Evolutionary conservation across 1,284 basidiomycete genomes (phyloP).

Genomic region (Schizophyllum amplum): DNA sequence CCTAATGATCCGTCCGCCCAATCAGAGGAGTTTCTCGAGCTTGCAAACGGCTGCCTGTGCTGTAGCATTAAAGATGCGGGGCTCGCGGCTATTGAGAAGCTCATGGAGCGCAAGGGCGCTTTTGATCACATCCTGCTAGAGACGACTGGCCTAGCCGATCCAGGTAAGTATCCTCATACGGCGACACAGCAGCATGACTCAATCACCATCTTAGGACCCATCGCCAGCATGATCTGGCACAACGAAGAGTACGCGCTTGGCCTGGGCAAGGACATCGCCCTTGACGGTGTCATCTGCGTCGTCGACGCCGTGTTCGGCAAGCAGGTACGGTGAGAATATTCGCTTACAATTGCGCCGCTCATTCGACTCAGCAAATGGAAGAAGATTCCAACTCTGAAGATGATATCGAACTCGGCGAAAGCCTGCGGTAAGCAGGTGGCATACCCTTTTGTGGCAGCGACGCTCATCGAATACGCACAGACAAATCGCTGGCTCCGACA

Average conservation of each 20-base stretch:
- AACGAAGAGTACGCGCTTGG: constrained; percentile 82
- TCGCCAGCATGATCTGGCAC: constrained; percentile 85
- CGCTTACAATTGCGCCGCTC: neutral
- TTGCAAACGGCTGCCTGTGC: constrained; percentile 91
- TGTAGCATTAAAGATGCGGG: constrained; percentile 92
- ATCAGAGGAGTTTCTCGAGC: constrained; percentile 76
- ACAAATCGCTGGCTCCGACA: constrained; percentile 85
- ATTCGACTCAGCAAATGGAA: constrained; percentile 63
- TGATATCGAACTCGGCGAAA: constrained; percentile 77
- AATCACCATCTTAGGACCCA: constrained; percentile 45
- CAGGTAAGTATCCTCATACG: constrained; percentile 40
- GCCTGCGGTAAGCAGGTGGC: constrained; percentile 46
- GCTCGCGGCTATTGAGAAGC: constrained; percentile 83
- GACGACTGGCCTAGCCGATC: constrained; percentile 90
- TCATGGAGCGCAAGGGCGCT: constrained; percentile 73
- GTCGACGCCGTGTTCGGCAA: constrained; percentile 84
- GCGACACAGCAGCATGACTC: neutral
- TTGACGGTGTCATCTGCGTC: constrained; percentile 89
- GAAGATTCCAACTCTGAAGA: constrained; percentile 61
- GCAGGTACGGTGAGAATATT: constrained; percentile 38
- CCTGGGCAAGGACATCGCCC: constrained; percentile 60
- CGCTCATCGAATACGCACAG: constrained; percentile 31
- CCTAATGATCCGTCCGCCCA: constrained; percentile 52
- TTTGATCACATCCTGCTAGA: constrained; percentile 93
- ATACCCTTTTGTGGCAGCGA: neutral